These are phyloP conservation scores for Akebia trifoliata DNA, from an alignment of 164 flowering plant species.

Conservation along the genomic window DNA sequence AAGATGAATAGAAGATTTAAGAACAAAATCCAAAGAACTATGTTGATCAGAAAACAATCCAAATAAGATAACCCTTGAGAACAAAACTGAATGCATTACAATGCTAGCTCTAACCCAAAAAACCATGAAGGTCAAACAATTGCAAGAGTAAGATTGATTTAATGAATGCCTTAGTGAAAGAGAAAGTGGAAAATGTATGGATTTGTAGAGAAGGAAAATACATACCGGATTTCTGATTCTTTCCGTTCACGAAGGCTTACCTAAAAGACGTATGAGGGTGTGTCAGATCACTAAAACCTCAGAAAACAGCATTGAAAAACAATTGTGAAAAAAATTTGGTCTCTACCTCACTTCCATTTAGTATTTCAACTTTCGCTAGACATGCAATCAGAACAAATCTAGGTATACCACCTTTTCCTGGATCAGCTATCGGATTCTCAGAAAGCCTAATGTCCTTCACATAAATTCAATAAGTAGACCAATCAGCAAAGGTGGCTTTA, in stretches of 20 bases:
- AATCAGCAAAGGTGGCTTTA: too few species aligned
- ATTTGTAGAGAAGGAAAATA: neutral
- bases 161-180: too few species aligned
- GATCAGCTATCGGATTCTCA: slow-evolving; percentile 83
- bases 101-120: too few species aligned
- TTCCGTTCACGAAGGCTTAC: slow-evolving; percentile 77
- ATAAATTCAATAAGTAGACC: slow-evolving; percentile 13
- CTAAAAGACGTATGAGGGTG: slow-evolving; percentile 36
- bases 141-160: too few species aligned
- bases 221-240: slow-evolving; percentile 94
- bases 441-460: slow-evolving; percentile 81
- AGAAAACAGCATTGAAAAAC: slow-evolving; percentile 1
- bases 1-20: too few species aligned
- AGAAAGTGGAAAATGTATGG: too few species aligned
- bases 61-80: too few species aligned
- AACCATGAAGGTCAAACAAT: too few species aligned
- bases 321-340: neutral
- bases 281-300: slow-evolving; percentile 8
- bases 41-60: too few species aligned
- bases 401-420: slow-evolving; percentile 66
- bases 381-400: slow-evolving; percentile 81
- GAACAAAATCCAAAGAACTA: too few species aligned
- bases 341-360: slow-evolving; percentile 95
- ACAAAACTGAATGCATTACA: too few species aligned
- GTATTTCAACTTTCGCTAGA: slow-evolving; percentile 59